These are phyloP conservation scores for Claviceps sp. DNA, from an alignment of 2,329 filamentous ascomycete genomes.

Conservation along the genomic window DNA sequence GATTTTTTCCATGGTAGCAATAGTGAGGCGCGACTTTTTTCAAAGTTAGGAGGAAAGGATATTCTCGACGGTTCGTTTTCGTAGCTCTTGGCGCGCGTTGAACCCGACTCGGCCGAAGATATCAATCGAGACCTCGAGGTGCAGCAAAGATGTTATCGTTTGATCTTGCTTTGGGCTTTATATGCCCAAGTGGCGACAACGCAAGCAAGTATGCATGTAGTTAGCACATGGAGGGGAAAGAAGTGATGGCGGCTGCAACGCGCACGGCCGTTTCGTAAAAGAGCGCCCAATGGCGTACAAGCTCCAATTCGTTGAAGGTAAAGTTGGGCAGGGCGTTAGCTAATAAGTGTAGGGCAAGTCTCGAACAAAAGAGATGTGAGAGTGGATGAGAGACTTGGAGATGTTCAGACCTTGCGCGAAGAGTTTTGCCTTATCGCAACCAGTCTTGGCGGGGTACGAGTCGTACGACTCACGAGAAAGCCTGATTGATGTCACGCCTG, in stretches of 20 bases:
- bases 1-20: conserved; percentile 60
- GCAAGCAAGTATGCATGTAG: background rate
- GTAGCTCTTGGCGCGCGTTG: background rate
- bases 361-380: background rate
- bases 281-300: too few relatives aligned
- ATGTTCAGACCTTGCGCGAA: background rate
- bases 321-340: too few relatives aligned
- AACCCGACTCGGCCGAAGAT: background rate
- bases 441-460: background rate
- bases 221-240: background rate
- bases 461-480: background rate
- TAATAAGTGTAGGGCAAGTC: background rate
- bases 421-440: background rate
- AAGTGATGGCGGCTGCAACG: background rate
- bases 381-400: background rate
- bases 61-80: background rate
- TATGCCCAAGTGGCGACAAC: background rate
- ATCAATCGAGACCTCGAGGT: too few relatives aligned
- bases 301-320: too few relatives aligned
- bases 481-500: background rate
- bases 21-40: background rate
- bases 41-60: background rate
- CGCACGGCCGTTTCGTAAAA: background rate
- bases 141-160: too few relatives aligned
- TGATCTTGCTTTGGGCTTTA: too few relatives aligned